phyloP scores from a whole-genome alignment of 2,329 filamentous ascomycete species.

The Paecilomyces variotii region DNA sequence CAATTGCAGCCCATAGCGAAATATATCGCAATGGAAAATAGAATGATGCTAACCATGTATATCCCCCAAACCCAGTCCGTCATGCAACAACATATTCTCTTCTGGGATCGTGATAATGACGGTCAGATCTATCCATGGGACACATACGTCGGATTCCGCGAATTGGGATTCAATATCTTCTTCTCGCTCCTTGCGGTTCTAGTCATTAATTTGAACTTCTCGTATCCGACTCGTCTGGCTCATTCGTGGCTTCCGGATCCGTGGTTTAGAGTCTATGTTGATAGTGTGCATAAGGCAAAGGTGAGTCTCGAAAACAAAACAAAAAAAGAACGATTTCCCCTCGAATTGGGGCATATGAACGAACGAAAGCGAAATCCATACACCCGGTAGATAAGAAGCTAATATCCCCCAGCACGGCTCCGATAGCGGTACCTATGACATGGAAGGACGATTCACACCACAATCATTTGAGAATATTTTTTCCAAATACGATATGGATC shows the following conservation, averaged over 20 bases:
- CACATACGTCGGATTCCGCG: constrained; percentile 34
- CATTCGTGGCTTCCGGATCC: constrained; percentile 30
- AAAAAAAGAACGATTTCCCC: no score
- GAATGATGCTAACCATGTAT: background rate
- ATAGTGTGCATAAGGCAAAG: constrained; percentile 36
- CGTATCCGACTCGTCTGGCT: constrained; percentile 37
- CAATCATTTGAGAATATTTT: constrained; percentile 44
- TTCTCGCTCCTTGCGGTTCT: constrained; percentile 33
- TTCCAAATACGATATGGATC: constrained; percentile 34
- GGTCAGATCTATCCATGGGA: constrained; percentile 33
- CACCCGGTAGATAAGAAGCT: background rate
- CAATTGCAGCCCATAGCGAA: background rate
- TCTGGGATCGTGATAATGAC: constrained; percentile 37
- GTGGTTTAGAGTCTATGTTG: constrained; percentile 31
- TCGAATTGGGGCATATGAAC: no score
- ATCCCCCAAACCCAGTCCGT: constrained; percentile 14
- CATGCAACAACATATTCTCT: constrained; percentile 35
- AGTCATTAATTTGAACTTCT: constrained; percentile 36
- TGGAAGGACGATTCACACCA: constrained; percentile 39
- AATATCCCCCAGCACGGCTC: constrained; percentile 18
- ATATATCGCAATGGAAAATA: background rate
- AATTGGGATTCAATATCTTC: constrained; percentile 32
- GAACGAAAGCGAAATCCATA: no score
- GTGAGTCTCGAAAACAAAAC: constrained; percentile 5
- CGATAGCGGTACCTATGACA: constrained; percentile 37